Evolutionary conservation across 371 early-diverging fungal species (phyloP).

Genomic region (Mucor piriformis): DNA sequence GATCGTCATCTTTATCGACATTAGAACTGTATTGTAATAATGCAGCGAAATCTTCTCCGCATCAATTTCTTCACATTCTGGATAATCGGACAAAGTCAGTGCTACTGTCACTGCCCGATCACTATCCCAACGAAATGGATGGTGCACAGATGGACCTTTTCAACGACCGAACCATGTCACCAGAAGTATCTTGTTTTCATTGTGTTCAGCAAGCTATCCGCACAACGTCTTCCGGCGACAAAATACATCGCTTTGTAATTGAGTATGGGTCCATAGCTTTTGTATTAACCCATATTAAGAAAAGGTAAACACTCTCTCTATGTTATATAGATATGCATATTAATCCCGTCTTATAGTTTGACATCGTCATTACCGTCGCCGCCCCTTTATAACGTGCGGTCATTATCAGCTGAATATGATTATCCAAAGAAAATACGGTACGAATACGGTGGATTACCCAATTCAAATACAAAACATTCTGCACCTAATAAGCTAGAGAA

Average conservation of each 20-base stretch:
- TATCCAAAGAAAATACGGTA: not conserved
- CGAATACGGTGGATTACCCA: not conserved
- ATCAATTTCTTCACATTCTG: constrained; percentile 36
- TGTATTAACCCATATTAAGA: constrained; percentile 18
- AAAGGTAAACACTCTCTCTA: constrained; percentile 1
- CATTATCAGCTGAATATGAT: not conserved
- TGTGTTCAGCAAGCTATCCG: constrained; percentile 25
- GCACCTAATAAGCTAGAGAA: not conserved
- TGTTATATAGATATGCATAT: no score
- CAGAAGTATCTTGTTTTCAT: constrained; percentile 32
- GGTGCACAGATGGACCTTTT: constrained; percentile 8
- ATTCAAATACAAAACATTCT: not conserved
- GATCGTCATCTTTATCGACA: not conserved
- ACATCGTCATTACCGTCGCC: not conserved
- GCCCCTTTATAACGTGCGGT: not conserved
- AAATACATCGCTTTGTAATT: constrained; percentile 27
- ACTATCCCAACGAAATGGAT: constrained; percentile 20
- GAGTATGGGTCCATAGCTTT: constrained; percentile 44
- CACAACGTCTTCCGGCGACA: constrained; percentile 8
- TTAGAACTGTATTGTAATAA: not conserved
- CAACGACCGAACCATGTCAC: constrained; percentile 19
- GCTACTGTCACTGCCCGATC: constrained; percentile 40
- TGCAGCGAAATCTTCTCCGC: constrained; percentile 9
- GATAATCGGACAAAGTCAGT: constrained; percentile 33
- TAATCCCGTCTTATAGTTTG: not conserved